phyloP scores from a whole-genome alignment of 805 yeast genomes.

The Wickerhamomyces canadensis region DNA sequence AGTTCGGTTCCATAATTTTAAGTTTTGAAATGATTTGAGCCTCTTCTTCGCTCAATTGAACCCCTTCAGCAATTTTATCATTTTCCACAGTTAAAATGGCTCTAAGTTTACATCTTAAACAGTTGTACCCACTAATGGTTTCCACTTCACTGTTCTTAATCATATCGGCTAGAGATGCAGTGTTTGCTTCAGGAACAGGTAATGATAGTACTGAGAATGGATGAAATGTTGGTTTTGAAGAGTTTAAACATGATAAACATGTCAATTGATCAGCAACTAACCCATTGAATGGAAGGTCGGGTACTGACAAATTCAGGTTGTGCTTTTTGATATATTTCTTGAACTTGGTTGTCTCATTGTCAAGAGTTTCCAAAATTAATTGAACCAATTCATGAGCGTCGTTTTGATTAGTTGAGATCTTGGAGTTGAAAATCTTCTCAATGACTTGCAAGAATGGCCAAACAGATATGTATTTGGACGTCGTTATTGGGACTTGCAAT shows the following conservation, averaged over 20 bases:
- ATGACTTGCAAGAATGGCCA: constrained; percentile 74
- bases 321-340: constrained; percentile 26
- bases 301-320: constrained; percentile 28
- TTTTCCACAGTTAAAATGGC: constrained; percentile 34
- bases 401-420: constrained; percentile 77
- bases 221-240: constrained; percentile 51
- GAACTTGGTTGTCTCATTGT: constrained; percentile 51
- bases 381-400: constrained; percentile 95
- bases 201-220: constrained; percentile 70
- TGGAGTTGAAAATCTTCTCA: constrained; percentile 67
- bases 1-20: constrained; percentile 29
- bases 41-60: constrained; percentile 24
- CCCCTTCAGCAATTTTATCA: constrained; percentile 13
- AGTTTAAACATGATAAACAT: constrained; percentile 61
- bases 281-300: constrained; percentile 74
- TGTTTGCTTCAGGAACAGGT: constrained; percentile 54
- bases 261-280: constrained; percentile 57
- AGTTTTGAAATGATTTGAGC: constrained; percentile 29
- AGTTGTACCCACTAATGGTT: constrained; percentile 73
- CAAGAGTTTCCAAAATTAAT: constrained; percentile 70
- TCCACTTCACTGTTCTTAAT: constrained; percentile 56
- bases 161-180: constrained; percentile 46
- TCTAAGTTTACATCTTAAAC: constrained; percentile 60
- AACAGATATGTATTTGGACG: constrained; percentile 55
- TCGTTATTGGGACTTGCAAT: constrained; percentile 56